These are phyloP conservation scores for Jamesozyma spencerorum DNA, from an alignment of 805 yeast genomes.

Conservation along the genomic window DNA sequence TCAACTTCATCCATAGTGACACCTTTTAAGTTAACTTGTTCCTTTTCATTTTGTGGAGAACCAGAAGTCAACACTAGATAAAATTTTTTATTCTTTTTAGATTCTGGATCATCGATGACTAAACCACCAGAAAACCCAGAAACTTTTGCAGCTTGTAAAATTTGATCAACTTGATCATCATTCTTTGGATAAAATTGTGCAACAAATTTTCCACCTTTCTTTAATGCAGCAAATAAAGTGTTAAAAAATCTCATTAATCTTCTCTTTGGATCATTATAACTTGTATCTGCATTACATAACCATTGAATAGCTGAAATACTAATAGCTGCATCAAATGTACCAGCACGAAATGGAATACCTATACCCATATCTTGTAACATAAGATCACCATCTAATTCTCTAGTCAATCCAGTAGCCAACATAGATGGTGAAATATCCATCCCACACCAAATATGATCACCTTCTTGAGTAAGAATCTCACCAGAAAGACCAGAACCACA, in stretches of 20 bases:
- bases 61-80: conserved; percentile 68
- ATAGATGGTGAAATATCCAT: conserved; percentile 94
- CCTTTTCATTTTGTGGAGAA: conserved; percentile 66
- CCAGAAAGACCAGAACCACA: conserved; percentile 97
- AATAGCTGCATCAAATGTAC: conserved; percentile 93
- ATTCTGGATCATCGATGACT: conserved; percentile 87
- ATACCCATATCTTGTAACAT: conserved; percentile 86
- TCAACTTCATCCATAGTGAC: conserved; percentile 69
- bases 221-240: conserved; percentile 74
- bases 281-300: conserved; percentile 91
- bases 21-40: conserved; percentile 66
- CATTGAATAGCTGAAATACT: conserved; percentile 94
- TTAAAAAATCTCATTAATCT: conserved; percentile 78
- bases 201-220: conserved; percentile 92
- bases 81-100: conserved; percentile 82
- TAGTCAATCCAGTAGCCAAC: conserved; percentile 88
- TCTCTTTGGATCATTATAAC: conserved; percentile 71
- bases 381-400: conserved; percentile 90
- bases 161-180: conserved; percentile 72
- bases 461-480: conserved; percentile 87
- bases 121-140: conserved; percentile 96
- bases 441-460: conserved; percentile 81
- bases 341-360: conserved; percentile 93
- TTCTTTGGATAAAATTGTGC: conserved; percentile 95
- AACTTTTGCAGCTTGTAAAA: conserved; percentile 76